Evolutionary conservation across 2,329 filamentous ascomycete genomes (phyloP), one percentile per base, ranked within the genome.

Genomic region (Chaetoscypha palmicola): DNA sequence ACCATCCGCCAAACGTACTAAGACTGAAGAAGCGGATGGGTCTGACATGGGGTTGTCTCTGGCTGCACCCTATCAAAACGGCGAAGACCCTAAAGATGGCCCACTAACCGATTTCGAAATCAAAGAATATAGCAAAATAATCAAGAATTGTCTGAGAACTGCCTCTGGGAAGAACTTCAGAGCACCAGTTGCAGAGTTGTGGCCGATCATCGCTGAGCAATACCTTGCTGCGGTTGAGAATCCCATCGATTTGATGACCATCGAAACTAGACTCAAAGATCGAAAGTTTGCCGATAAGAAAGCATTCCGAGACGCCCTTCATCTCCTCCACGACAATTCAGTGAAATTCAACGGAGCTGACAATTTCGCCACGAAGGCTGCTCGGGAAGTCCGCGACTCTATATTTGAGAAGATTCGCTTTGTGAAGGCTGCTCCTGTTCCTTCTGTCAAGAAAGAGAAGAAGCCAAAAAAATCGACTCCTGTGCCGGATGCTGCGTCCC

Each of bases 91-190:
- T 5, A 34, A 46, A 2, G 26, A 28, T 10, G 28, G 38, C 11
- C 30, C 51, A 4, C 74, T 88, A 42, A 81, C 81, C 1, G 56
- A 66, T 1, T 70, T 72, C 41, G 79, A 85, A 54, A 72, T 71
- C 45, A 76, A 76, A 41, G 81, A 79, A 53, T 70, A 86, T 33
- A 66, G 81, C 24, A 77, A 79, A 49, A 73, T 81, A 23, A 68
- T 91, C 40, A 82, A 79, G 23, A 81, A 83, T 41, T 73, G 91
- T 45, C 94, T 94, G 68, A 92, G 94, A 66, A 90, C 87, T 36
- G 88, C 91, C 62, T 79, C 82, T 47, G 86, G 91, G 2, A 67
- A 68, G 5, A 76, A 83, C 43, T 97, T 95, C 68, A 74, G 79
- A 51, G 74, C 81, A 32, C 83, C 92, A 0, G 92, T 97, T 5